Evolutionary conservation across 2,329 filamentous ascomycete genomes (phyloP).

Genomic region (Pseudocercospora crystallina): DNA sequence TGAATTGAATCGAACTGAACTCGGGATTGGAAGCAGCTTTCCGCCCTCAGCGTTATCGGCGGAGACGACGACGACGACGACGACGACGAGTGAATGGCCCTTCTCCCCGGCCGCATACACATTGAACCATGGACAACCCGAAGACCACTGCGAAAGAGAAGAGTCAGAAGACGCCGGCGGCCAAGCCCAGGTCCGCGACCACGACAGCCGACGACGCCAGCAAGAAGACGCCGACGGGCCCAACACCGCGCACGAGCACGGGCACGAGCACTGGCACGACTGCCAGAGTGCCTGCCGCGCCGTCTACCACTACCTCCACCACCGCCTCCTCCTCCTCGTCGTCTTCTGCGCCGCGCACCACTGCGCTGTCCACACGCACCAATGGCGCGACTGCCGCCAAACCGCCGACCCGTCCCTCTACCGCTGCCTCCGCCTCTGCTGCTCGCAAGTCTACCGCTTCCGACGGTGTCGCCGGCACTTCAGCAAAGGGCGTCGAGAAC

Average conservation of each 20-base stretch:
- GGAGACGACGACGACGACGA: no score
- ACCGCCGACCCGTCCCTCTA: slow-evolving; percentile 12
- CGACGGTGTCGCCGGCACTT: slow-evolving; percentile 9
- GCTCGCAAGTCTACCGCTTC: slow-evolving; percentile 13
- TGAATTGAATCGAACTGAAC: no score
- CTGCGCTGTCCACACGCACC: slow-evolving; percentile 18
- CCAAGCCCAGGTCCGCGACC: no score
- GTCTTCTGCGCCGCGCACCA: slow-evolving; percentile 11
- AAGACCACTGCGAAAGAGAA: background rate
- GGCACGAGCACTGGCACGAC: slow-evolving; percentile 1
- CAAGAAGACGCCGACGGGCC: slow-evolving; percentile 7
- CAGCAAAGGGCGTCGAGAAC: slow-evolving; percentile 10
- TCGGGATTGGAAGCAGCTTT: no score
- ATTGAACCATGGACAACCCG: background rate
- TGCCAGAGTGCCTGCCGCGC: background rate
- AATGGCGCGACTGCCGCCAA: slow-evolving; percentile 19
- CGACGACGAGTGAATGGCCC: no score
- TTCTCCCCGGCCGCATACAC: background rate
- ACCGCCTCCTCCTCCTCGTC: background rate
- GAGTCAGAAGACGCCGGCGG: background rate
- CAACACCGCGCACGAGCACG: slow-evolving; percentile 3
- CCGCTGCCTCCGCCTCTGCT: slow-evolving; percentile 1
- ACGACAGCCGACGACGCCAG: slow-evolving; percentile 1
- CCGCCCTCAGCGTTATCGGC: no score
- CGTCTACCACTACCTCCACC: background rate